phyloP scores from a whole-genome alignment of 2,329 filamentous ascomycete genomes.

The Fulvia fulva region DNA sequence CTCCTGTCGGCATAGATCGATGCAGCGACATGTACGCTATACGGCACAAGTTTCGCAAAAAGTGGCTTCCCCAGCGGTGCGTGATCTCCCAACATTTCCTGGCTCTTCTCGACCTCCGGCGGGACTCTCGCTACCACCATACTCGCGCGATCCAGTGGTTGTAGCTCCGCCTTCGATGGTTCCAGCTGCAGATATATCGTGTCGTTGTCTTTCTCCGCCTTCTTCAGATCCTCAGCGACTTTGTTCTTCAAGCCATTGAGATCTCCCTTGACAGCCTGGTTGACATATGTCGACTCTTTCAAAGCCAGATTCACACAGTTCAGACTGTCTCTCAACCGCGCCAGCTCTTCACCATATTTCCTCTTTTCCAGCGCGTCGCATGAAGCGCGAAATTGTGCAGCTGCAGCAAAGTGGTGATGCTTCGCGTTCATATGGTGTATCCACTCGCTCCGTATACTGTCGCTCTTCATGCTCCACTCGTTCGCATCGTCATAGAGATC shows the following conservation, averaged over 20 bases:
- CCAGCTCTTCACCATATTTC: slow-evolving; percentile 93
- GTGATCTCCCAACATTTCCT: slow-evolving; percentile 70
- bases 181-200: slow-evolving; percentile 86
- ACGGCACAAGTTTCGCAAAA: slow-evolving; percentile 89
- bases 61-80: slow-evolving; percentile 78
- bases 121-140: slow-evolving; percentile 82
- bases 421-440: slow-evolving; percentile 97
- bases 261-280: slow-evolving; percentile 75
- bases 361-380: slow-evolving; percentile 89
- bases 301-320: slow-evolving; percentile 80
- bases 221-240: slow-evolving; percentile 81
- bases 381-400: slow-evolving; percentile 87
- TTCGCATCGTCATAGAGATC: slow-evolving; percentile 83
- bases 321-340: slow-evolving; percentile 76
- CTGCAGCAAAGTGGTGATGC: slow-evolving; percentile 93
- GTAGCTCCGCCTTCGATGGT: slow-evolving; percentile 82
- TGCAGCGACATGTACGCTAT: slow-evolving; percentile 89
- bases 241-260: slow-evolving; percentile 76
- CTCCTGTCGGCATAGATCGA: slow-evolving; percentile 92
- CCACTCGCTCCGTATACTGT: slow-evolving; percentile 88
- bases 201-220: slow-evolving; percentile 94
- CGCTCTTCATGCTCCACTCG: slow-evolving; percentile 82
- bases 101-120: slow-evolving; percentile 74
- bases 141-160: slow-evolving; percentile 75
- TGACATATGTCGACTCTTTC: slow-evolving; percentile 78